phyloP scores from a whole-genome alignment of 139 green algal species.

The Desmodesmus armatus region DNA sequence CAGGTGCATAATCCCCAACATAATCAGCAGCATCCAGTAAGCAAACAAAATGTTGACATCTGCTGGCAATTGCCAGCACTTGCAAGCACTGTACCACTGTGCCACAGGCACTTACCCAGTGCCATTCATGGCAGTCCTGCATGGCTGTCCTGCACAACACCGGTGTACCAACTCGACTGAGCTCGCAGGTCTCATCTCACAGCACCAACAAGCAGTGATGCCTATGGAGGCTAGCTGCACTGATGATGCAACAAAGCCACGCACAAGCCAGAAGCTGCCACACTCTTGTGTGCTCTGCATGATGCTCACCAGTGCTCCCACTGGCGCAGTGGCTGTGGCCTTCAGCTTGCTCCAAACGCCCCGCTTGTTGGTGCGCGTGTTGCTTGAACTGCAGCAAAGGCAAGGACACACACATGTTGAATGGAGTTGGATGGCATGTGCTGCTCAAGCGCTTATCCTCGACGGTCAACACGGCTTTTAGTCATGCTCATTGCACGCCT shows the following conservation, averaged over 20 bases:
- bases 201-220: neutral
- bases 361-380: neutral
- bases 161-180: too few relatives aligned
- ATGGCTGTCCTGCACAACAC: too few relatives aligned
- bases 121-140: neutral
- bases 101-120: neutral
- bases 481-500: too few relatives aligned
- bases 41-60: too few relatives aligned
- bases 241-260: neutral
- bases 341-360: slow-evolving; percentile 9
- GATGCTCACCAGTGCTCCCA: slow-evolving; percentile 28
- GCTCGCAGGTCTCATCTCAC: neutral
- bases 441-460: too few relatives aligned
- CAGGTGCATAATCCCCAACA: neutral
- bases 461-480: too few relatives aligned
- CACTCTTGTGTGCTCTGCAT: too few relatives aligned
- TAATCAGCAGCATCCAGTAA: too few relatives aligned
- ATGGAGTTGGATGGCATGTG: too few relatives aligned
- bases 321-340: slow-evolving; percentile 21
- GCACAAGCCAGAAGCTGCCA: neutral
- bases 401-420: too few relatives aligned
- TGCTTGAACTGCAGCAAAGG: neutral
- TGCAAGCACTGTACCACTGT: neutral
- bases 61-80: neutral
- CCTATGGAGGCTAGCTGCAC: neutral